These are phyloP conservation scores for Picochlorum sp. DNA, from an alignment of 139 green algal genomes.

Conservation along the genomic window DNA sequence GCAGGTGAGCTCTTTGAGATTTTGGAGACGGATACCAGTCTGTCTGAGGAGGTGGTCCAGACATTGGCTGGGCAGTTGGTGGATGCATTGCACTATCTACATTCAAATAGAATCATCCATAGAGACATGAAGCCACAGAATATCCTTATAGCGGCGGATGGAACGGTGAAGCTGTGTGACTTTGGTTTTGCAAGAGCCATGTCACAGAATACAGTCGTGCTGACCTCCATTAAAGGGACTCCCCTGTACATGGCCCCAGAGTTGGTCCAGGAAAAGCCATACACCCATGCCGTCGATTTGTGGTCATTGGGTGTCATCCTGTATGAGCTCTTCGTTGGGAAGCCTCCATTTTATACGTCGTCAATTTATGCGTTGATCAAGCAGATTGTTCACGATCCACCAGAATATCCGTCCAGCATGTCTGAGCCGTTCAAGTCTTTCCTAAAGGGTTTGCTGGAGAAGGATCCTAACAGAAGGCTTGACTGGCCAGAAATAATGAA, in stretches of 20 bases:
- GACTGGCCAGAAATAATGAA: slow-evolving; percentile 86
- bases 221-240: slow-evolving; percentile 95
- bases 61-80: slow-evolving; percentile 87
- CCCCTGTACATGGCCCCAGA: slow-evolving; percentile 99
- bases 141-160: slow-evolving; percentile 52
- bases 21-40: slow-evolving; percentile 83
- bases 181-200: slow-evolving; percentile 89
- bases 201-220: slow-evolving; percentile 81
- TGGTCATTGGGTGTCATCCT: slow-evolving; percentile 98
- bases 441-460: slow-evolving; percentile 92
- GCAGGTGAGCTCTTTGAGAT: slow-evolving; percentile 95
- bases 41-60: slow-evolving; percentile 77
- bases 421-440: slow-evolving; percentile 83
- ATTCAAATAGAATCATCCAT: slow-evolving; percentile 89
- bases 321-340: slow-evolving; percentile 93
- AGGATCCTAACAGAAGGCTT: slow-evolving; percentile 74
- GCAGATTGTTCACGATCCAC: slow-evolving; percentile 86
- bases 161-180: slow-evolving; percentile 80
- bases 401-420: slow-evolving; percentile 85
- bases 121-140: slow-evolving; percentile 93
- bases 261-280: slow-evolving; percentile 96
- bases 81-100: slow-evolving; percentile 86
- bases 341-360: slow-evolving; percentile 99
- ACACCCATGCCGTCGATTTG: slow-evolving; percentile 89
- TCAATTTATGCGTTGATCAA: slow-evolving; percentile 93